Percentiles rank a stretch among this genome's conserved stretches.
Conservation (phyloP, 306 rosid genomes). For the Gastrolobium bilobum region DNA sequence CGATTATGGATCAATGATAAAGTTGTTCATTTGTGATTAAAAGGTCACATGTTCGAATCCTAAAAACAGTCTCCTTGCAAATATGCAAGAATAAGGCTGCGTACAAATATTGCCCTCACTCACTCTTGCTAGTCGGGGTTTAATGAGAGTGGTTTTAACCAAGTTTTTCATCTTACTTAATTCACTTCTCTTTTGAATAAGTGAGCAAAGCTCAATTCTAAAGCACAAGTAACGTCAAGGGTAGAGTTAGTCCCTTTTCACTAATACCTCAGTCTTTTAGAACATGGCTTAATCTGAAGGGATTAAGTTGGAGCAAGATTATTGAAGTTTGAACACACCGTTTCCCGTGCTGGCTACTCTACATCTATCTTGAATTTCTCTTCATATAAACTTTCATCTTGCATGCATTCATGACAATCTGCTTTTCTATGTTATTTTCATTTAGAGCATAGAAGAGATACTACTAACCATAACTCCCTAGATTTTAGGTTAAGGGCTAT, state of each 20-base stretch:
- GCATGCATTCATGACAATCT: background rate
- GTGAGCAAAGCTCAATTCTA: constrained; percentile 5
- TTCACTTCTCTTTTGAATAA: background rate
- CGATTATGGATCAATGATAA: too few relatives aligned
- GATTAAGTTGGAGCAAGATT: constrained; percentile 4
- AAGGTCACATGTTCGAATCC: too few relatives aligned
- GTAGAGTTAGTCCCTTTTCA: background rate
- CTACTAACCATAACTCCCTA: constrained; percentile 14
- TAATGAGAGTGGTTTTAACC: too few relatives aligned
- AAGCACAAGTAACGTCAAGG: background rate
- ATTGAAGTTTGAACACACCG: background rate
- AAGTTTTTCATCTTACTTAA: background rate
- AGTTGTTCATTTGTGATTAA: too few relatives aligned
- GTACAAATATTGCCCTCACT: too few relatives aligned
- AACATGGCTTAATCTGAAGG: constrained; percentile 17
- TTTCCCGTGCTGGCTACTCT: background rate
- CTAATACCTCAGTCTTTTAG: background rate
- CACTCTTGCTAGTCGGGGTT: too few relatives aligned
- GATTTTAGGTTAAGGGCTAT: background rate
- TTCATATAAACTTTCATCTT: background rate
- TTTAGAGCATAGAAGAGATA: constrained; percentile 5
- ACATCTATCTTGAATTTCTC: background rate
- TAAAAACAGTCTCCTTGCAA: too few relatives aligned
- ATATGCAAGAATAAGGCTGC: too few relatives aligned
- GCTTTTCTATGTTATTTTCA: background rate